These are phyloP conservation scores for Gossypium trilobum DNA, from an alignment of 441 rosid species.

Conservation along the genomic window DNA sequence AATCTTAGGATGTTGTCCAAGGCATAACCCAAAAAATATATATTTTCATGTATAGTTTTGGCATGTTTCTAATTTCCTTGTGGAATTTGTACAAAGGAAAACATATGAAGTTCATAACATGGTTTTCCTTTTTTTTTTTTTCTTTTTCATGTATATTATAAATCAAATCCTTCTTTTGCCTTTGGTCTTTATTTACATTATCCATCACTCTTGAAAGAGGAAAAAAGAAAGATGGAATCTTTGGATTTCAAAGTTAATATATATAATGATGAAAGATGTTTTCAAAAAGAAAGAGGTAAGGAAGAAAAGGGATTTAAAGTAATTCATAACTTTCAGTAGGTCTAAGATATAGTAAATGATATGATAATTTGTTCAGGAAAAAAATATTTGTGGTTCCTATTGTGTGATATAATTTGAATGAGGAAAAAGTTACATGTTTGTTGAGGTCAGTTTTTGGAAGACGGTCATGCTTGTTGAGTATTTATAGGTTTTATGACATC, in stretches of 20 bases:
- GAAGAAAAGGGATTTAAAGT: not conserved
- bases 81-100: slow-evolving; percentile 9
- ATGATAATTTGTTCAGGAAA: not conserved
- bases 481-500: no score
- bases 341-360: not conserved
- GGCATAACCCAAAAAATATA: not conserved
- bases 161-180: not conserved
- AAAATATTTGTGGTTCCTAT: not conserved
- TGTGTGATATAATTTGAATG: no score
- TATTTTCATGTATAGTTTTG: slow-evolving; percentile 10
- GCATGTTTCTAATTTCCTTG: not conserved
- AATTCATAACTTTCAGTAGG: not conserved
- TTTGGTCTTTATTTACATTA: not conserved
- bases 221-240: not conserved
- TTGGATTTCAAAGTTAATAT: not conserved
- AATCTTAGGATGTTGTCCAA: not conserved
- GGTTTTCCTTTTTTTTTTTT: not conserved
- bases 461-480: no score
- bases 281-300: not conserved
- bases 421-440: no score
- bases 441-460: no score
- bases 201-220: not conserved
- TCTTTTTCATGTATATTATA: not conserved
- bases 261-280: not conserved
- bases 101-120: not conserved